Base-by-base conservation (phyloP, 768 basidiomycete species). In the Tulasnella sp. region DNA sequence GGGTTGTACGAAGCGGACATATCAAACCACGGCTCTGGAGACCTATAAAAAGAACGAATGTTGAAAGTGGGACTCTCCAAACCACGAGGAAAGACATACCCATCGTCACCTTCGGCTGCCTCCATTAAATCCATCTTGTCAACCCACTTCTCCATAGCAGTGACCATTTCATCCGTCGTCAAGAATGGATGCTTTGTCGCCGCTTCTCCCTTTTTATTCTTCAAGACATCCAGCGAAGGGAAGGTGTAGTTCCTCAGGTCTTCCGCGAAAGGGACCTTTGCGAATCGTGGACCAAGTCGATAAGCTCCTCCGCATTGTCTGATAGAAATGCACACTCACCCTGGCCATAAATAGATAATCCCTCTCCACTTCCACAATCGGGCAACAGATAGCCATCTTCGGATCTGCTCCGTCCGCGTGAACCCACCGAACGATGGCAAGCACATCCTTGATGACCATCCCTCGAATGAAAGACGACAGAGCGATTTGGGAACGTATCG, bases 221-320 rank as follows among this genome's bases (percentile, higher is more conserved):
- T 85, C 20, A 97, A 87, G 13, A 87, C 87, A 67, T 91, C 89
- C 40, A 99, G 87, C 0, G 93, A 93, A 0, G 92, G 90, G 83
- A 99, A 98, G 13, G 89, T 90, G 83, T 94, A 95, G 80, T 90
- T 92, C 78, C 95, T 90, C 74, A 95, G 87, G 81, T 99, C 97
- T 83, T 99, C 97, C 2, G 95, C 95, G 82, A 98, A 98, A 0
- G 97, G 97, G 88, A 98, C 89, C 95, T 96, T 80, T 13, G 57
- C 51, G 78, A 69, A 44, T 20, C 3, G 16, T 4, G 16, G 39
- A 15, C 3, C 13, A 18, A 23, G 40, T 23, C 26, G 26, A 46
- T 79, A n/a, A 81, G 13, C 26, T 48, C 32, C 74, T 2, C 55
- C n/a, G 9, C n/a, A 67, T 29, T 55, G 77, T 72, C 29, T 70